Conservation (phyloP, 768 basidiomycete genomes). For the Leucosporidium yakuticum region DNA sequence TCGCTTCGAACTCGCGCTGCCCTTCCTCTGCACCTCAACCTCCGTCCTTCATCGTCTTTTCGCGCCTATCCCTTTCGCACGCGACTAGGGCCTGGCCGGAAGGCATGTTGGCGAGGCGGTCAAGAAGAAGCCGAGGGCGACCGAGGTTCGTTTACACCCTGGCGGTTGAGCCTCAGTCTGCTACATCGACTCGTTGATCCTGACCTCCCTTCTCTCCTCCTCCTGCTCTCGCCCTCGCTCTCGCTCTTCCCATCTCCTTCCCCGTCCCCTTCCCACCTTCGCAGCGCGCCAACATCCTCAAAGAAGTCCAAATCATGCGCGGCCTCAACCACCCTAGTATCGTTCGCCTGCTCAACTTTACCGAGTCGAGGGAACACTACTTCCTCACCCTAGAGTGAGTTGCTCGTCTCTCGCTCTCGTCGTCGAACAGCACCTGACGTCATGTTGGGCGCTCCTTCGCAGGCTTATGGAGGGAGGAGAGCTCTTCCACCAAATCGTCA, state of each 20-base stretch:
- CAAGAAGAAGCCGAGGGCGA: conserved; percentile 41
- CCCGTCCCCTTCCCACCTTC: conserved; percentile 26
- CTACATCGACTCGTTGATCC: conserved; percentile 27
- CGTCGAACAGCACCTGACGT: neutral
- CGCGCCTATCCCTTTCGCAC: conserved; percentile 38
- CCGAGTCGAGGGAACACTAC: conserved; percentile 86
- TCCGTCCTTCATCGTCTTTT: neutral
- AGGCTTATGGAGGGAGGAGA: conserved; percentile 96
- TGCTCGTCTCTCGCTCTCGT: conserved; percentile 36
- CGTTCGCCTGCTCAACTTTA: conserved; percentile 84
- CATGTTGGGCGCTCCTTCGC: neutral
- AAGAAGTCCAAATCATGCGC: conserved; percentile 99
- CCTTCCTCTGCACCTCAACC: conserved; percentile 33
- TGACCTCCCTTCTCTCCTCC: conserved; percentile 29
- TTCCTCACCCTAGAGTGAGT: conserved; percentile 85
- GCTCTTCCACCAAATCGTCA: conserved; percentile 97
- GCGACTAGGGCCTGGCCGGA: conserved; percentile 16
- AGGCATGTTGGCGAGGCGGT: conserved; percentile 37
- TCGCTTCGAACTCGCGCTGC: conserved; percentile 13
- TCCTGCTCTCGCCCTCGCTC: conserved; percentile 1
- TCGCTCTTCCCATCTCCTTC: conserved; percentile 9
- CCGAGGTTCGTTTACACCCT: conserved; percentile 37
- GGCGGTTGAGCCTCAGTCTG: conserved; percentile 5
- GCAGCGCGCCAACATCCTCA: conserved; percentile 94
- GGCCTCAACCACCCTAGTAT: conserved; percentile 86